Conservation (phyloP, 768 basidiomycete species). For the Kwoniella europaea region DNA sequence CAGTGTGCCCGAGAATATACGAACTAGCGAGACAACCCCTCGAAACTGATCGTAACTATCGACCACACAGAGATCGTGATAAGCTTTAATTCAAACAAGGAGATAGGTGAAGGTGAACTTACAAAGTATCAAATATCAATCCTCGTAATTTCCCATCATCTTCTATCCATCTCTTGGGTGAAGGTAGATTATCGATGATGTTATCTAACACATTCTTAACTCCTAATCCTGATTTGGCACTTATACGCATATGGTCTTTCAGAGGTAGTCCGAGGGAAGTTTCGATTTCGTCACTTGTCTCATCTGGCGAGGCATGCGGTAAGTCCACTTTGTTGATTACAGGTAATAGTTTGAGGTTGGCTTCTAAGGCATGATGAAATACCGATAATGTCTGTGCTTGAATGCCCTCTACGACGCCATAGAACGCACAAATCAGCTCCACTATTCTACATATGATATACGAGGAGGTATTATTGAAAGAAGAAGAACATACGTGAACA, state of each 20-base stretch:
- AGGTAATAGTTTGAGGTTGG: constrained; percentile 74
- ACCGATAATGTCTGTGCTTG: constrained; percentile 98
- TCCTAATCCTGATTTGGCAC: constrained; percentile 89
- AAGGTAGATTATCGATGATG: constrained; percentile 81
- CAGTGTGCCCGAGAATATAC: constrained; percentile 76
- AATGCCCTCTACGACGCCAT: constrained; percentile 68
- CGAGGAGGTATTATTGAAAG: too few relatives aligned
- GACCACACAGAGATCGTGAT: not conserved
- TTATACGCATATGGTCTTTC: constrained; percentile 74
- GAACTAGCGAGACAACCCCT: constrained; percentile 91
- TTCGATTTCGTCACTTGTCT: constrained; percentile 78
- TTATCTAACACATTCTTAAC: constrained; percentile 77
- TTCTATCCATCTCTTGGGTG: constrained; percentile 86
- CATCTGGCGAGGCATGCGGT: constrained; percentile 81
- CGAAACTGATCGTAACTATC: constrained; percentile 89
- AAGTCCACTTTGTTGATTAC: constrained; percentile 97
- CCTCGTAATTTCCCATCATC: constrained; percentile 67
- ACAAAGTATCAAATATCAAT: constrained; percentile 92
- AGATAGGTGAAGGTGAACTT: constrained; percentile 48
- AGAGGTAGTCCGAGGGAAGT: constrained; percentile 81
- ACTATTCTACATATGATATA: too few relatives aligned
- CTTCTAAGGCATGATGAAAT: constrained; percentile 82
- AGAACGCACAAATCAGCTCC: too few relatives aligned
- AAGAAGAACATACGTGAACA: constrained; percentile 67
- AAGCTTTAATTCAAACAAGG: constrained; percentile 6